Percentiles rank a stretch among this genome's conserved stretches.
These are phyloP conservation scores for Colletotrichum godetiae DNA, from an alignment of 2,329 filamentous ascomycete genomes.

Conservation along the genomic window DNA sequence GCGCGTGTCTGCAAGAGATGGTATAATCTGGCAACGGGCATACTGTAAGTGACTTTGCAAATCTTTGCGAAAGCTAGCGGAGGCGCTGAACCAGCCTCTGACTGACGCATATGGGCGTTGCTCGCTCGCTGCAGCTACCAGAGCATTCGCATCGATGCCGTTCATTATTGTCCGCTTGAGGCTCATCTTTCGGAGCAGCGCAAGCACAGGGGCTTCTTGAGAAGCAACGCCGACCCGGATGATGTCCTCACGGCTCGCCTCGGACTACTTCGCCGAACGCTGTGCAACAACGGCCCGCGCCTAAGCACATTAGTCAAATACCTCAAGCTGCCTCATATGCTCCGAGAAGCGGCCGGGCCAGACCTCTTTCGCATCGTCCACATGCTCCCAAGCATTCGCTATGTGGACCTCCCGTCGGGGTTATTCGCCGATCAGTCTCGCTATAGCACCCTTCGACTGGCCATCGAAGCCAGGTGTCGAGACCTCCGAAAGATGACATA, in stretches of 20 bases:
- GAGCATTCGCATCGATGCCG: constrained; percentile 90
- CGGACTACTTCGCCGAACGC: constrained; percentile 80
- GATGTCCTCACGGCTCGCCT: constrained; percentile 83
- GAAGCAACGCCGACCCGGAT: constrained; percentile 81
- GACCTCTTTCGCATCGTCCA: constrained; percentile 87
- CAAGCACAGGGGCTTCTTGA: constrained; percentile 77
- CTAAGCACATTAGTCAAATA: constrained; percentile 79
- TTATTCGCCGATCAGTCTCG: constrained; percentile 83
- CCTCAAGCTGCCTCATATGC: constrained; percentile 94
- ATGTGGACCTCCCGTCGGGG: constrained; percentile 90
- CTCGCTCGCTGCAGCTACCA: constrained; percentile 71
- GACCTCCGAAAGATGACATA: constrained; percentile 92
- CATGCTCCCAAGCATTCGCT: constrained; percentile 84
- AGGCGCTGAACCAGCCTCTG: not conserved
- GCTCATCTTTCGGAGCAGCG: constrained; percentile 82
- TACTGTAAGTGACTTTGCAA: constrained; percentile 67
- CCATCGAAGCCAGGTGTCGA: constrained; percentile 85
- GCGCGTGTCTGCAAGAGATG: constrained; percentile 79
- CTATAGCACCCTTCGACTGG: constrained; percentile 81
- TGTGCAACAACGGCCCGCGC: constrained; percentile 78
- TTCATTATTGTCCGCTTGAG: constrained; percentile 93
- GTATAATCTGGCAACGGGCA: constrained; percentile 61
- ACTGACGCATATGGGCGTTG: not conserved
- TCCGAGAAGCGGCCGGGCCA: constrained; percentile 85
- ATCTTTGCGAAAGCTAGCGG: not conserved